Evolutionary conservation across 768 basidiomycete genomes (phyloP).

Genomic region (Tylopilus intermedius): DNA sequence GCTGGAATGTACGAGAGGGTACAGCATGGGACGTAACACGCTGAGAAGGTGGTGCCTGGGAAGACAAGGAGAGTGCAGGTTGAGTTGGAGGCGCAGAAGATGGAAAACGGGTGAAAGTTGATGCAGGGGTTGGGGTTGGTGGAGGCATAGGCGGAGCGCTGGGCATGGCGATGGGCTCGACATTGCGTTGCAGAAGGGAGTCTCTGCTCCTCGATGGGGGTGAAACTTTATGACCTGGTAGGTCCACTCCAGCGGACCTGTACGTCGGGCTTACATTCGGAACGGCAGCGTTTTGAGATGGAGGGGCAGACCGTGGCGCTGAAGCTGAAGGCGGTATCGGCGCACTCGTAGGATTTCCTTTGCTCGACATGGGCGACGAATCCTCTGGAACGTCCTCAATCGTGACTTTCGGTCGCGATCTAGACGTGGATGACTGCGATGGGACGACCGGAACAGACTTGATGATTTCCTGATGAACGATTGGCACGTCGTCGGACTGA

Average conservation of each 20-base stretch:
- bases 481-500: constrained; percentile 7
- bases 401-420: constrained; percentile 24
- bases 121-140: constrained; percentile 6
- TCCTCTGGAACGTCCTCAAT: constrained; percentile 29
- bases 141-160: constrained; percentile 19
- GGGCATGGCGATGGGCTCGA: constrained; percentile 5
- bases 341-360: constrained; percentile 3
- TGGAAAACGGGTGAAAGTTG: constrained; percentile 15
- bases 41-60: constrained; percentile 12
- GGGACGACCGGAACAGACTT: constrained; percentile 6
- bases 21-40: constrained; percentile 16
- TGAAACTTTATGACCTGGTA: constrained; percentile 11
- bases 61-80: constrained; percentile 5
- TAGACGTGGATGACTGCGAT: constrained; percentile 7
- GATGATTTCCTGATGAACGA: constrained; percentile 12
- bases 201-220: constrained; percentile 24
- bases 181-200: constrained; percentile 5
- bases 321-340: constrained; percentile 4
- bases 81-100: constrained; percentile 24
- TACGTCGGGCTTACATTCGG: constrained; percentile 1
- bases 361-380: constrained; percentile 10
- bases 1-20: constrained; percentile 23
- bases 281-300: constrained; percentile 2
- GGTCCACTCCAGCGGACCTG: constrained; percentile 10
- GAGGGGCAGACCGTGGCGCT: constrained; percentile 8